Conservation (phyloP, 257 asterid species). For the Euphrasia confusa region DNA sequence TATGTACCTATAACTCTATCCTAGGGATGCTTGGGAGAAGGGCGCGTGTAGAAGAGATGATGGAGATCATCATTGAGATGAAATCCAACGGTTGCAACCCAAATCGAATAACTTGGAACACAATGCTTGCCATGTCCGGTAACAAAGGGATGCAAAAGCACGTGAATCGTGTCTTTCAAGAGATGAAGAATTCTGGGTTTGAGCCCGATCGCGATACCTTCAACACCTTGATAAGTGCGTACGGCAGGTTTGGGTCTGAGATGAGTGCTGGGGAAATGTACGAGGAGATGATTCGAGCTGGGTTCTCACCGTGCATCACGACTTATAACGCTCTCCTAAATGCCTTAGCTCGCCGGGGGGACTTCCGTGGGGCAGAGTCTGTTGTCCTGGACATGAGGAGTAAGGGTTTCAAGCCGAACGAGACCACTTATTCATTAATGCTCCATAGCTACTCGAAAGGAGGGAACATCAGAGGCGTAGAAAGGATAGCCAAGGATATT, state of each 20-base stretch:
- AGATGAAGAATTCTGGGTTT: constrained; percentile 88
- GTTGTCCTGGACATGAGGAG: constrained; percentile 60
- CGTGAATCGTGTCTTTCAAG: constrained; percentile 61
- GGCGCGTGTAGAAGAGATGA: constrained; percentile 77
- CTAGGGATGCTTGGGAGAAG: constrained; percentile 92
- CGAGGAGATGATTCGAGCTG: constrained; percentile 75
- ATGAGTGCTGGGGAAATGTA: constrained; percentile 66
- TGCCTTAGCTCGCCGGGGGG: constrained; percentile 80
- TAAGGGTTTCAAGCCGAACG: constrained; percentile 83
- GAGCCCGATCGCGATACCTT: constrained; percentile 91
- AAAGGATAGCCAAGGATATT: constrained; percentile 66
- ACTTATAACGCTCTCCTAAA: constrained; percentile 87
- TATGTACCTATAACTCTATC: constrained; percentile 81
- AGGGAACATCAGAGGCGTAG: constrained; percentile 68
- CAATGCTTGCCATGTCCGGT: constrained; percentile 84
- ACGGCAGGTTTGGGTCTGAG: constrained; percentile 80
- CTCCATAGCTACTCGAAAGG: constrained; percentile 85
- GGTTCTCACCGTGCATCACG: constrained; percentile 72
- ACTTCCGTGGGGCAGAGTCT: constrained; percentile 73
- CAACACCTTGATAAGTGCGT: constrained; percentile 79
- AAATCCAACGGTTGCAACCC: constrained; percentile 76
- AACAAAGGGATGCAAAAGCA: constrained; percentile 72
- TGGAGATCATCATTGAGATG: constrained; percentile 71
- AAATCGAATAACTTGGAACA: constrained; percentile 89
- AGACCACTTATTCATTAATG: constrained; percentile 74